Base-by-base conservation (phyloP, 2,329 filamentous ascomycete genomes). In the Aspergillus sp. region DNA sequence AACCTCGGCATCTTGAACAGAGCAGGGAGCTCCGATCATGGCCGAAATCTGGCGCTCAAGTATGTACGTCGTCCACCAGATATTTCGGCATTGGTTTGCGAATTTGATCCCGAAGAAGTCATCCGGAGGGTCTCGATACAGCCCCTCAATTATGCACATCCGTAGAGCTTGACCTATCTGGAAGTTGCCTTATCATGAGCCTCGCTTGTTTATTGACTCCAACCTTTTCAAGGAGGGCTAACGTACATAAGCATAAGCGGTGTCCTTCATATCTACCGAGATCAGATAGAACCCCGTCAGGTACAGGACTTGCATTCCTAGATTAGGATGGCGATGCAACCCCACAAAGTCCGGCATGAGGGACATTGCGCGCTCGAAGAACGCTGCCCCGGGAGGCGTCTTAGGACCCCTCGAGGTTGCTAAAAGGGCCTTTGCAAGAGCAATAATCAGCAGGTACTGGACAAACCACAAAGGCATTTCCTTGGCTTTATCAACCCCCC, bases 401-500 rank as follows among this genome's bases (percentile, higher is more conserved):
- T 14, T 29, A 11, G 22, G 31, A 31, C 24, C 32, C 24, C 45
- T 55, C 49, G 53, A 49, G 16, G 24, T 18, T 12, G 16, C 11
- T 22, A 29, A 12, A 14, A 31, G 42, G n/a, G 24, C 20, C 29
- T 55, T 55, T 55, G 42, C 53, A 49, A 55, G 42, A 26, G 45
- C 53, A 32, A 55, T 39, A 14, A 55, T 55, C 20, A 55, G 26
- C 14, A 55, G 29, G 32, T 49, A 55, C 16, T 55, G 53, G 11
- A 55, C 36, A 26, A 55, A 55, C 53, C 53, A 49, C 6, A 55
- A 31, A n/a, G 53, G 53, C 4, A 16, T 22, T 16, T n/a, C 32
- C 26, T 49, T 61, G 6, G 53, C 55, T 46, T 61, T 54, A 10
- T 61, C 52, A 16, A 58, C 7, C 2, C 58, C 58, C n/a, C 52